These are phyloP conservation scores for Suillus ampliporus DNA, from an alignment of 768 basidiomycete species.

Conservation along the genomic window DNA sequence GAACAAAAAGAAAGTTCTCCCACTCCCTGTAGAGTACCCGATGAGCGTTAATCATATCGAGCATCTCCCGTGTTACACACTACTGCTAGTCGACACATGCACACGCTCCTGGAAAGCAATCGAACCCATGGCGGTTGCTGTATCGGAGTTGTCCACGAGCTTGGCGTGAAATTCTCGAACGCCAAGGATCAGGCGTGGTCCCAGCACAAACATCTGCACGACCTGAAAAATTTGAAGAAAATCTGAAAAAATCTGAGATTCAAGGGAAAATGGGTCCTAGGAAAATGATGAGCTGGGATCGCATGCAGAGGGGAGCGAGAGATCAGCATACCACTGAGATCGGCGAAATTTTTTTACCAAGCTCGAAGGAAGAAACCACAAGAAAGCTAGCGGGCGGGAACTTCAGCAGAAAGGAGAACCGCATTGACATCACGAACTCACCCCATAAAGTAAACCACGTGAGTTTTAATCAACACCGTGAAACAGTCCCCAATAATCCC, in stretches of 20 bases:
- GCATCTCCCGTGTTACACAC: neutral
- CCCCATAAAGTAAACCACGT: neutral
- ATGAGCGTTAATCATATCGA: neutral
- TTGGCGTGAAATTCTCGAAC: neutral
- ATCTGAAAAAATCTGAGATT: neutral
- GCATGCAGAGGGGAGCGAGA: neutral
- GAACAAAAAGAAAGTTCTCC: neutral
- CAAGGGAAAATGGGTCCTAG: neutral
- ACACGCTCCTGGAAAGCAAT: neutral
- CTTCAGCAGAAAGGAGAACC: neutral
- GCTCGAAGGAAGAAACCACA: neutral
- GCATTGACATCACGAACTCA: neutral
- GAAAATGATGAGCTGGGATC: neutral
- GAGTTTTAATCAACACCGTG: neutral
- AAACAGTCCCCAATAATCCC: neutral
- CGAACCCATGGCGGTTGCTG: neutral
- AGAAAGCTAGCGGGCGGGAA: neutral
- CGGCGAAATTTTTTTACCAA: too few species aligned
- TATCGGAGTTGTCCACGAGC: neutral
- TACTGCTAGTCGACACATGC: neutral
- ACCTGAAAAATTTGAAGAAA: neutral
- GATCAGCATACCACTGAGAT: neutral
- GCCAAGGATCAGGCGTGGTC: conserved; percentile 3
- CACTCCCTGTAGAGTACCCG: neutral
- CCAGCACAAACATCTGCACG: neutral